Percentiles rank a stretch among this genome's conserved stretches.
Conservation (phyloP, 1,284 basidiomycete species). For the Farysia itapuensis region DNA sequence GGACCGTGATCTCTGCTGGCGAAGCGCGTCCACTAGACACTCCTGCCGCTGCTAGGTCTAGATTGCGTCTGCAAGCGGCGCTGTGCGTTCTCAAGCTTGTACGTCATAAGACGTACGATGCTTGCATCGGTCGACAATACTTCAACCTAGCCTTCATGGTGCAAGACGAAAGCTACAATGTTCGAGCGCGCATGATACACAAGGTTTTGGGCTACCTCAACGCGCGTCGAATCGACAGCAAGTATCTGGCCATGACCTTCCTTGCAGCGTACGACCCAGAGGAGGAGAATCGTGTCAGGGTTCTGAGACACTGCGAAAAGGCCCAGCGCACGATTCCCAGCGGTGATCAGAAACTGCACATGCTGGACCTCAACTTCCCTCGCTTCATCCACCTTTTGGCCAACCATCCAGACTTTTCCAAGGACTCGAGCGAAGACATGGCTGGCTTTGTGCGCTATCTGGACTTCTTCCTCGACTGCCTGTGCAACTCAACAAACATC, state of each 20-base stretch:
- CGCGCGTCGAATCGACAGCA: conserved; percentile 68
- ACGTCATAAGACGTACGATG: conserved; percentile 68
- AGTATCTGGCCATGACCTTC: conserved; percentile 83
- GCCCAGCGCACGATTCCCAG: conserved; percentile 6
- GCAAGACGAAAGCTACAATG: conserved; percentile 84
- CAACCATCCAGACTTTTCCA: conserved; percentile 86
- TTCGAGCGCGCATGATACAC: conserved; percentile 75
- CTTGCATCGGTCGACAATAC: conserved; percentile 69
- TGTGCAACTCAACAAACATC: conserved; percentile 76
- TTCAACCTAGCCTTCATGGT: conserved; percentile 72
- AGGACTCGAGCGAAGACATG: conserved; percentile 74
- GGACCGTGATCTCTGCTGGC: conserved; percentile 31
- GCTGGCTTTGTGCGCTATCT: conserved; percentile 67
- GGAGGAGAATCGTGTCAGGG: conserved; percentile 54
- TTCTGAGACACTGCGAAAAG: conserved; percentile 25
- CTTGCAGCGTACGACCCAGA: conserved; percentile 90
- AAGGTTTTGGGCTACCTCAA: conserved; percentile 73
- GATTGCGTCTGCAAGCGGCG: conserved; percentile 77
- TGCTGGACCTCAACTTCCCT: conserved; percentile 77
- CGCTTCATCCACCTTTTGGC: conserved; percentile 83
- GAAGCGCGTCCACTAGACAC: conserved; percentile 39
- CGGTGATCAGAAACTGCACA: conserved; percentile 22
- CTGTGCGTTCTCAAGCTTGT: conserved; percentile 80
- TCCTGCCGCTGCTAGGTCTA: conserved; percentile 45
- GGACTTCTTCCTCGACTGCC: conserved; percentile 78